A percentile compares a stretch with the other conserved stretches of the same genome.
phyloP scores from a whole-genome alignment of 441 rosid genomes.

The Dalechampia spathulata region DNA sequence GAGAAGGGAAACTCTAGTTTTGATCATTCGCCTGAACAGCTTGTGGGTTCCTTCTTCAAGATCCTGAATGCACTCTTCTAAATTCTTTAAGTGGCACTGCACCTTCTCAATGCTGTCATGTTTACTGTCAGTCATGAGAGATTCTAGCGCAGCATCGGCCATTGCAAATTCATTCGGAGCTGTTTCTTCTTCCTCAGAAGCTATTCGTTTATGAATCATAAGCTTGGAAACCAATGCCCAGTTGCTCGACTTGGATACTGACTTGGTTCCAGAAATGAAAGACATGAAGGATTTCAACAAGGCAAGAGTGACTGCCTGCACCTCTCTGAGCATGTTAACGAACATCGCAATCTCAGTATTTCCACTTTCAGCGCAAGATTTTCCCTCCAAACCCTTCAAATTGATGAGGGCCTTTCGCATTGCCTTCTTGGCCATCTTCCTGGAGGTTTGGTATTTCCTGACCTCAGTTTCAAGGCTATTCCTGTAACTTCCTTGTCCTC shows the following conservation, averaged over 20 bases:
- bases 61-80: conserved; percentile 33
- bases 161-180: conserved; percentile 21
- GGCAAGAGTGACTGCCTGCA: conserved; percentile 17
- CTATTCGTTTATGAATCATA: conserved; percentile 19
- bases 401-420: conserved; percentile 21
- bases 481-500: conserved; percentile 20
- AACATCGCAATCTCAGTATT: conserved; percentile 4
- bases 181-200: conserved; percentile 13
- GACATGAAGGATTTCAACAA: conserved; percentile 30
- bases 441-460: conserved; percentile 20
- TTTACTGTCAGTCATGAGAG: conserved; percentile 7
- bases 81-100: conserved; percentile 21
- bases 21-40: conserved; percentile 33
- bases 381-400: conserved; percentile 18
- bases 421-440: conserved; percentile 27
- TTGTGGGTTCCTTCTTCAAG: conserved; percentile 33
- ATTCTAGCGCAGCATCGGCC: conserved; percentile 21
- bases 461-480: conserved; percentile 19
- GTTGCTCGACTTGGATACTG: conserved; percentile 10
- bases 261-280: conserved; percentile 20
- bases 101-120: conserved; percentile 8
- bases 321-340: conserved; percentile 18
- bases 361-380: not conserved
- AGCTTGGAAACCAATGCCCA: conserved; percentile 37
- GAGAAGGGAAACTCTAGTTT: conserved; percentile 42